A percentile compares a stretch with the other conserved stretches of the same genome.
These are phyloP conservation scores for Phytomonas francai DNA, from an alignment of 208 protist species.

Conservation along the genomic window DNA sequence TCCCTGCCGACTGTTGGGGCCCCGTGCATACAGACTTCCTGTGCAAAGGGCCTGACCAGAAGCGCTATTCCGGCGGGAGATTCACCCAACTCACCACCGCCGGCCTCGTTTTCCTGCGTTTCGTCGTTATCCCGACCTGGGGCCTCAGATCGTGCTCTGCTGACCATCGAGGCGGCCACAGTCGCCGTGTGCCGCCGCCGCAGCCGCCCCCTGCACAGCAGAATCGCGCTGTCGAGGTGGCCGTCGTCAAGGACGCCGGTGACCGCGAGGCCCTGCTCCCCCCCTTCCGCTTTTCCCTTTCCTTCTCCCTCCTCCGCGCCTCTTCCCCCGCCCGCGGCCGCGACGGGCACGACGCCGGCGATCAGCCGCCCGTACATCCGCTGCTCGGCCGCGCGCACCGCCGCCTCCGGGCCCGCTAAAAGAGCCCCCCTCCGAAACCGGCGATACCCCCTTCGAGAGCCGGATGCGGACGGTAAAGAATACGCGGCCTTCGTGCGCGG, in stretches of 20 bases:
- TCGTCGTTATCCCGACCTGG: not conserved
- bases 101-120: not conserved
- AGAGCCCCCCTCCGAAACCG: too few species aligned
- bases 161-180: too few species aligned
- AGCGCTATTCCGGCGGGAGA: slow-evolving; percentile 18
- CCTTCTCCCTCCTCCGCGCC: not conserved
- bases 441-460: too few species aligned
- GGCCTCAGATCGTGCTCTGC: too few species aligned
- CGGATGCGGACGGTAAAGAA: too few species aligned
- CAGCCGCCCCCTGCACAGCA: not conserved
- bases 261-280: not conserved
- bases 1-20: slow-evolving; percentile 6
- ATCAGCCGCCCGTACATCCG: slow-evolving; percentile 26
- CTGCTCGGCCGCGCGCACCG: slow-evolving; percentile 17
- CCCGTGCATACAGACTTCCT: slow-evolving; percentile 20
- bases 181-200: not conserved
- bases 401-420: too few species aligned
- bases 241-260: not conserved
- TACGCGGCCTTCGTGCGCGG: too few species aligned
- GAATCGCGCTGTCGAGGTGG: not conserved
- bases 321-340: not conserved
- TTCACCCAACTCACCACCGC: not conserved
- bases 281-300: slow-evolving; percentile 1
- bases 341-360: slow-evolving; percentile 18
- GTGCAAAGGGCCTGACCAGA: slow-evolving; percentile 35